phyloP scores from a whole-genome alignment of 2,329 filamentous ascomycete genomes.

The Emmonsiellopsis sp. region DNA sequence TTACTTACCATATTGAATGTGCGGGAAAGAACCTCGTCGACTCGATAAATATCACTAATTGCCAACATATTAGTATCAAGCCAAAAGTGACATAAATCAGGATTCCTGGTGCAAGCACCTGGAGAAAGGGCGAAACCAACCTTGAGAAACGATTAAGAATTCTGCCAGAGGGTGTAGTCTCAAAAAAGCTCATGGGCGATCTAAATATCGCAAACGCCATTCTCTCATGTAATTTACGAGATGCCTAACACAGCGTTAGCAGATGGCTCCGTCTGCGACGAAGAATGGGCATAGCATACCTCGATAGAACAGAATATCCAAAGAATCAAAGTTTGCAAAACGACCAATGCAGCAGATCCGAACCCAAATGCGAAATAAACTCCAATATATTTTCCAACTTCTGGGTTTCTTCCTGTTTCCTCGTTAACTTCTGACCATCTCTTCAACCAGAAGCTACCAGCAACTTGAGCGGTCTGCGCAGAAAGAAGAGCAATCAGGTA shows the following conservation, averaged over 20 bases:
- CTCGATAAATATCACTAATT: slow-evolving; percentile 47
- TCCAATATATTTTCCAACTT: slow-evolving; percentile 84
- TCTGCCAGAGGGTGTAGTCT: slow-evolving; percentile 90
- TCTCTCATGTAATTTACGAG: slow-evolving; percentile 87
- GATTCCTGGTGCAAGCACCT: not conserved
- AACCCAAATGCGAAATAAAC: slow-evolving; percentile 94
- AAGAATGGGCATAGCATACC: slow-evolving; percentile 40
- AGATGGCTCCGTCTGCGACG: not conserved
- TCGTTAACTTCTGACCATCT: slow-evolving; percentile 79
- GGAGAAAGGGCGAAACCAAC: slow-evolving; percentile 37
- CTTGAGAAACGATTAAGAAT: slow-evolving; percentile 95
- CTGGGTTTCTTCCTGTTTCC: slow-evolving; percentile 55
- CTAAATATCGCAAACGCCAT: slow-evolving; percentile 98
- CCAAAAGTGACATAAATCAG: not conserved
- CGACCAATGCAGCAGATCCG: slow-evolving; percentile 73
- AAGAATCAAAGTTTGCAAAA: slow-evolving; percentile 84
- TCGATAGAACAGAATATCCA: slow-evolving; percentile 99
- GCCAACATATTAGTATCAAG: not conserved
- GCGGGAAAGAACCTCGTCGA: slow-evolving; percentile 88
- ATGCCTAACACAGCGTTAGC: slow-evolving; percentile 50
- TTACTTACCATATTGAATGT: slow-evolving; percentile 87
- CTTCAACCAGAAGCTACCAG: slow-evolving; percentile 87
- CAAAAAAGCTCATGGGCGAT: slow-evolving; percentile 97
- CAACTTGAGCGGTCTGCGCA: slow-evolving; percentile 74
- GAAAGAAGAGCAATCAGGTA: slow-evolving; percentile 71